These are phyloP conservation scores for Metroxylon sagu DNA, from an alignment of 176 grass and related monocot species.

Conservation along the genomic window DNA sequence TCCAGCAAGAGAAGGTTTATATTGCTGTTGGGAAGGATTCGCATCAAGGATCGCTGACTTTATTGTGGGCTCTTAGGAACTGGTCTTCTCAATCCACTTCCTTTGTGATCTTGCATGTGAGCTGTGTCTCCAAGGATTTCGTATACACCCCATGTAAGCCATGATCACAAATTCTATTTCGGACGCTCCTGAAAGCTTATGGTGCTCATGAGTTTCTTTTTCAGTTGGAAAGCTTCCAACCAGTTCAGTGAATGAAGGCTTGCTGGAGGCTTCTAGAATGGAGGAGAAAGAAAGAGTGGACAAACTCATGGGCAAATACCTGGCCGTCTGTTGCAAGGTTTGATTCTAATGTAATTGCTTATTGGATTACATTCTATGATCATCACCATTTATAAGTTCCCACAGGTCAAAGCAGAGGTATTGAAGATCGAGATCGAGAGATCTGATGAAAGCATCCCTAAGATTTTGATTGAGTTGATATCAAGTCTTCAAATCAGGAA, in stretches of 20 bases:
- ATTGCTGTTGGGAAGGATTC: constrained; percentile 9
- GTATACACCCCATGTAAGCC: constrained; percentile 5
- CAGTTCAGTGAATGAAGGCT: constrained; percentile 4
- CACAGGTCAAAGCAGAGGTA: constrained; percentile 5
- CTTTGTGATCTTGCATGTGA: constrained; percentile 6
- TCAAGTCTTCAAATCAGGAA: not conserved
- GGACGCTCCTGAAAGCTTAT: not conserved
- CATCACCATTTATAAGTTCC: no score
- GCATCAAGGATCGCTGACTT: not conserved
- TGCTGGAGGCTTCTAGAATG: not conserved
- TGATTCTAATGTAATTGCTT: not conserved
- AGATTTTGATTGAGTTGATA: constrained; percentile 2
- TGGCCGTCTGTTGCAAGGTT: constrained; percentile 2
- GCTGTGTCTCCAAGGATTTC: not conserved
- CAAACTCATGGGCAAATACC: constrained; percentile 3
- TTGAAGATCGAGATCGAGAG: not conserved
- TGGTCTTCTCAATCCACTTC: constrained; percentile 2
- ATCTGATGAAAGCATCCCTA: not conserved
- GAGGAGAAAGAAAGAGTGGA: not conserved
- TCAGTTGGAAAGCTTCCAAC: constrained; percentile 1
- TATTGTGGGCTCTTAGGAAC: constrained; percentile 1
- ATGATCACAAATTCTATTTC: not conserved
- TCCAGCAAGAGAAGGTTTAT: constrained; percentile 7
- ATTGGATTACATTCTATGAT: no score
- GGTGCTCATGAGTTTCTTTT: not conserved